Conservation (phyloP, 495 filamentous ascomycete species). For the Tuber umbilicatum region DNA sequence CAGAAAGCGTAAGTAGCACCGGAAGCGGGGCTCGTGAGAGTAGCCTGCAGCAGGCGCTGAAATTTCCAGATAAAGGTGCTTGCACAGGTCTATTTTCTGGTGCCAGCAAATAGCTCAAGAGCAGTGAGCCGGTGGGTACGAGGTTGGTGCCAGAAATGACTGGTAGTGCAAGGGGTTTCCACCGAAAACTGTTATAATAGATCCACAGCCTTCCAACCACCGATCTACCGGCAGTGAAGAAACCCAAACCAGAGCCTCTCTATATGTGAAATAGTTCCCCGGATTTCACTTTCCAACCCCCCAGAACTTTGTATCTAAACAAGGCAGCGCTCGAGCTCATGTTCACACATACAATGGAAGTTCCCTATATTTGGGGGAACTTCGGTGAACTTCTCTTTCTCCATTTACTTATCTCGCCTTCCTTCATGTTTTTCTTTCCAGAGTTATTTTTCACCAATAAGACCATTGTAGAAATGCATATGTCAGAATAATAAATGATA, state of each 20-base stretch:
- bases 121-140: conserved; percentile 52
- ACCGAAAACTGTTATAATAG: too few relatives aligned
- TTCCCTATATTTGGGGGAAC: not conserved
- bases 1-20: conserved; percentile 6
- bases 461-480: not conserved
- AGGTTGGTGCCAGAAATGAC: too few relatives aligned
- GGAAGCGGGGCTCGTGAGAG: not conserved
- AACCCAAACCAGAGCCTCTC: too few relatives aligned
- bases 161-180: too few relatives aligned
- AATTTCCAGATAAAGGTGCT: conserved; percentile 12
- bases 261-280: too few relatives aligned
- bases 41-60: conserved; percentile 9
- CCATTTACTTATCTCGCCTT: not conserved
- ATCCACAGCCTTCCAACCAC: too few relatives aligned
- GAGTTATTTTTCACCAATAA: not conserved
- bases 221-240: too few relatives aligned
- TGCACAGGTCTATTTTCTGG: conserved; percentile 11
- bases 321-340: too few relatives aligned
- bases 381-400: not conserved
- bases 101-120: conserved; percentile 25
- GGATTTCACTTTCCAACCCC: too few relatives aligned
- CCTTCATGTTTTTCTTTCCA: not conserved
- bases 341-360: too few relatives aligned
- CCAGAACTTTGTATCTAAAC: too few relatives aligned
- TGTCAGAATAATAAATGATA: not conserved